Evolutionary conservation across 176 grass and related monocot species (phyloP).

Genomic region (Triticum monococcum): DNA sequence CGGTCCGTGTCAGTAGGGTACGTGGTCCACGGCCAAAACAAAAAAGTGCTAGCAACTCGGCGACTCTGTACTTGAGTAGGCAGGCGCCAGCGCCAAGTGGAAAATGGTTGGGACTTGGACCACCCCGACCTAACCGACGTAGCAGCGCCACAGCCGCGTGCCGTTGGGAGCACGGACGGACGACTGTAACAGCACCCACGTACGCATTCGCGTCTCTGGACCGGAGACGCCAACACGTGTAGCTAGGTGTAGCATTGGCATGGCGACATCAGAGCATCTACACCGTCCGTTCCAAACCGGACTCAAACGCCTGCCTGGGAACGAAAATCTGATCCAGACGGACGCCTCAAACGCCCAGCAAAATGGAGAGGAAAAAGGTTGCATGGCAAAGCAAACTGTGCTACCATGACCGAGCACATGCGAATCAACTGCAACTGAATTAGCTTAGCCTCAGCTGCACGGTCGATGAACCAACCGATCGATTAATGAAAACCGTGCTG

Average conservation of each 20-base stretch:
- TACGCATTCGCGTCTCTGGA: not conserved
- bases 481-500: not conserved
- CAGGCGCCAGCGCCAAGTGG: not conserved
- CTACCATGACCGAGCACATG: not conserved
- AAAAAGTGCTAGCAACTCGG: not conserved
- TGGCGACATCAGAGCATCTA: too few relatives aligned
- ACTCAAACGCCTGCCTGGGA: too few relatives aligned
- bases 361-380: too few relatives aligned
- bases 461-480: not conserved
- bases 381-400: not conserved
- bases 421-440: not conserved
- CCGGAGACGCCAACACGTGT: not conserved
- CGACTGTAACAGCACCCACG: too few relatives aligned
- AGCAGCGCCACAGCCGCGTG: not conserved
- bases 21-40: not conserved
- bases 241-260: not conserved
- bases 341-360: too few relatives aligned
- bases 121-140: not conserved
- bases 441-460: not conserved
- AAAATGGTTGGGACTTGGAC: not conserved
- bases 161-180: conserved; percentile 17
- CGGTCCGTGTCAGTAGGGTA: not conserved
- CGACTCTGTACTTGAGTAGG: not conserved
- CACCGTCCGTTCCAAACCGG: too few relatives aligned
- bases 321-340: too few relatives aligned